A percentile compares a stretch with the other conserved stretches of the same genome.
These are phyloP conservation scores for Exophiala alcalophila DNA, from an alignment of 2,329 filamentous ascomycete species.

Conservation along the genomic window DNA sequence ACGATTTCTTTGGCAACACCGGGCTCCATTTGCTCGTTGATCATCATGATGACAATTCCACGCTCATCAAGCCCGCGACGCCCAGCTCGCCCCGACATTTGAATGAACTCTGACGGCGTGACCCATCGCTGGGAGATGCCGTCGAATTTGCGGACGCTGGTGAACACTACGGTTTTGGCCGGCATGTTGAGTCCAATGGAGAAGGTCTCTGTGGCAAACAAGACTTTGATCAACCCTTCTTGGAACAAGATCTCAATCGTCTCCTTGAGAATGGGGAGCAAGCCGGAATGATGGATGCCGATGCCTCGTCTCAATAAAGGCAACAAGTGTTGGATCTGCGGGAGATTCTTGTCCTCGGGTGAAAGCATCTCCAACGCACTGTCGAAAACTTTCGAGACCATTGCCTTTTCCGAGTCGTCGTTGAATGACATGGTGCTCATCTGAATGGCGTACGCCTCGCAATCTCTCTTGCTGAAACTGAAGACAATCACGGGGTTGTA, in stretches of 20 bases:
- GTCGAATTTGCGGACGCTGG: constrained; percentile 92
- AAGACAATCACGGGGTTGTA: constrained; percentile 99
- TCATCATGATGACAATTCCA: constrained; percentile 99
- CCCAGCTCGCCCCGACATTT: constrained; percentile 97
- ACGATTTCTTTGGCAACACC: constrained; percentile 92
- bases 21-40: constrained; percentile 93
- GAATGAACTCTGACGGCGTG: constrained; percentile 93
- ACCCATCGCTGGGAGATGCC: constrained; percentile 76
- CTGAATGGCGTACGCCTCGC: constrained; percentile 82
- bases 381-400: constrained; percentile 91
- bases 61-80: constrained; percentile 95
- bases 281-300: constrained; percentile 92
- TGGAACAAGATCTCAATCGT: constrained; percentile 99
- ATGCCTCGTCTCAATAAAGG: constrained; percentile 88
- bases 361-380: constrained; percentile 91
- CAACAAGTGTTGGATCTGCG: constrained; percentile 86
- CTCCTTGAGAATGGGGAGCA: constrained; percentile 94
- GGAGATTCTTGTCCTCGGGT: constrained; percentile 82
- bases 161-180: constrained; percentile 98
- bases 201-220: constrained; percentile 98
- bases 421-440: constrained; percentile 91
- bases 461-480: constrained; percentile 98
- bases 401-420: constrained; percentile 88
- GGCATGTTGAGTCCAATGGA: constrained; percentile 99
- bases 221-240: constrained; percentile 93